Evolutionary conservation across 345 rosid species (phyloP), one percentile per base, ranked within the genome.

Genomic region (Dimocarpus longan): DNA sequence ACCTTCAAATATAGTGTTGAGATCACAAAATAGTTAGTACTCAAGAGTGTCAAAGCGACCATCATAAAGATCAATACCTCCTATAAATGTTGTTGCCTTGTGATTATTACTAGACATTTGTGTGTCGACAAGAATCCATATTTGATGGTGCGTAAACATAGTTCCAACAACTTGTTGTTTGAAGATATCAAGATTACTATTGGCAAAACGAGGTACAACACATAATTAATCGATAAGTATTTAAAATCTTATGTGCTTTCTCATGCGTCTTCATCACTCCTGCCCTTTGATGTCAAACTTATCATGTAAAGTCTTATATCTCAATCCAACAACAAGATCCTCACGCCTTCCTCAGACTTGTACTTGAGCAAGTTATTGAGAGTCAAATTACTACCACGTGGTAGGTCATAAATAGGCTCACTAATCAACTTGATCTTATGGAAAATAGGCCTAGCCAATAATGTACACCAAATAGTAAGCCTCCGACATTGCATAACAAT

Each of bases 31-130:
- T 37, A 95, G 76, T 70, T 97, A 89, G 32, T 95, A 98, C 84
- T 89, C 90, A 50, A 97, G 95, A n/a, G 98, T 95, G 77, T 95
- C 98, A 76, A 93, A 95, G 21, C 98, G 95, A 70, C 98, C 98
- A 78, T 95, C 95, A 83, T 97, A 95, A 2, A 95, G 93, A 86
- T 95, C 98, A 6, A 93, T 73, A 77, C 98, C 98, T 82, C 98
- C 98, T 37, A 95, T 71, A 87, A 93, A 95, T 77, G 98, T 92
- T 65, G 97, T 91, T 78, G 92, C 52, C 84, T 89, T 95, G 68
- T 98, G 83, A 56, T 91, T 59, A 84, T 90, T 93, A 71, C 94
- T 92, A 19, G 26, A 13, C 64, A 90, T 93, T 78, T 91, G 97
- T 57, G 97, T 92, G 84, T 95, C 98, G 76, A 95, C 97, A 79